Conservation (phyloP, 2,329 filamentous ascomycete species). For the Alternaria tenuissima region DNA sequence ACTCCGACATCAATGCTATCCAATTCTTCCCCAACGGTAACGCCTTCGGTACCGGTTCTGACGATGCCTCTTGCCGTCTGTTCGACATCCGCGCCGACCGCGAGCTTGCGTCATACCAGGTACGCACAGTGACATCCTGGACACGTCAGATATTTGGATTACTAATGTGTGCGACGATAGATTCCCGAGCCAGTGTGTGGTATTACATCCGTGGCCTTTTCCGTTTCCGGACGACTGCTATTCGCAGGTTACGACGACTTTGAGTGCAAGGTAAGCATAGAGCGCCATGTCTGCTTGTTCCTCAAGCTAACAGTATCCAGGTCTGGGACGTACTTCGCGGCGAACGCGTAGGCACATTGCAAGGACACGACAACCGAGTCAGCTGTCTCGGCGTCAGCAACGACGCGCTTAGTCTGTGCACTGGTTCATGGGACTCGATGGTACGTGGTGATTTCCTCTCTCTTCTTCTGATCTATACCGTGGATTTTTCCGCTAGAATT, state of each 20-base stretch:
- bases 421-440: conserved; percentile 98
- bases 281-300: conserved; percentile 3
- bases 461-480: not conserved
- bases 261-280: conserved; percentile 89
- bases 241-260: conserved; percentile 99
- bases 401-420: conserved; percentile 98
- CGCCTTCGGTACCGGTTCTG: conserved; percentile 96
- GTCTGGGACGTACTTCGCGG: conserved; percentile 98
- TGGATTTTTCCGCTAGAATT: no score
- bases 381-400: conserved; percentile 99
- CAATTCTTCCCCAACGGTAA: conserved; percentile 99
- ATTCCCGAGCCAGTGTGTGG: conserved; percentile 97
- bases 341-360: conserved; percentile 95
- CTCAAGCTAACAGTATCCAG: conserved; percentile 63
- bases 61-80: conserved; percentile 94
- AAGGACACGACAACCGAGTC: conserved; percentile 97
- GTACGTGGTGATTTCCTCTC: conserved; percentile 65
- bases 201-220: conserved; percentile 97
- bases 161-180: conserved; percentile 60
- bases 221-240: conserved; percentile 90
- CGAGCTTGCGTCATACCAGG: conserved; percentile 71
- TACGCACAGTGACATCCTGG: conserved; percentile 14
- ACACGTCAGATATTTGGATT: conserved; percentile 14
- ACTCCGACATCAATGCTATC: conserved; percentile 99
- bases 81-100: conserved; percentile 98